phyloP scores from a whole-genome alignment of 2,329 filamentous ascomycete genomes.

The Sarocladium kiliense region DNA sequence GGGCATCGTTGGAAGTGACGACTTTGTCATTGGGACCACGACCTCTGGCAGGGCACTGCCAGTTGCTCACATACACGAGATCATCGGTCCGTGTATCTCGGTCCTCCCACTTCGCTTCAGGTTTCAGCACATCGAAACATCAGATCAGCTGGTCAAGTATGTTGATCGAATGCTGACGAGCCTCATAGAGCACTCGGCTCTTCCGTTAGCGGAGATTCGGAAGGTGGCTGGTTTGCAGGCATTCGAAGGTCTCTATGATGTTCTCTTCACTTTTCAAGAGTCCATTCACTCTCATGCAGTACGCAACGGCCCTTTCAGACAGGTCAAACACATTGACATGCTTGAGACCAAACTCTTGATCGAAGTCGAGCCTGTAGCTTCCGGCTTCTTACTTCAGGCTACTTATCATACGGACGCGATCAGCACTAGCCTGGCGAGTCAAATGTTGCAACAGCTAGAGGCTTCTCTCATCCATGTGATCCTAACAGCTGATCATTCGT shows the following conservation, averaged over 20 bases:
- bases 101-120: slow-evolving; percentile 69
- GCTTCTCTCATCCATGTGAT: not conserved
- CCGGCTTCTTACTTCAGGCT: slow-evolving; percentile 35
- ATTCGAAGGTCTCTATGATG: slow-evolving; percentile 63
- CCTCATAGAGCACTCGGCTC: slow-evolving; percentile 55
- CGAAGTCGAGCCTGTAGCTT: slow-evolving; percentile 62
- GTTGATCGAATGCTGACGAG: slow-evolving; percentile 63
- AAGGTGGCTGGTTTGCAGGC: slow-evolving; percentile 50
- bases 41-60: slow-evolving; percentile 77
- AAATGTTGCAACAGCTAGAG: not conserved
- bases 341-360: slow-evolving; percentile 72
- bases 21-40: slow-evolving; percentile 72
- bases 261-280: slow-evolving; percentile 81
- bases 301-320: slow-evolving; percentile 33
- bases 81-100: slow-evolving; percentile 75
- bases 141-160: slow-evolving; percentile 56
- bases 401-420: slow-evolving; percentile 38
- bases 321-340: slow-evolving; percentile 61
- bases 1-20: slow-evolving; percentile 56
- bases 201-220: slow-evolving; percentile 67
- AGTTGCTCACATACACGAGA: slow-evolving; percentile 61
- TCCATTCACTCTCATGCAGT: slow-evolving; percentile 42
- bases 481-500: not conserved
- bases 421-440: not conserved
- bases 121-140: slow-evolving; percentile 42